Evolutionary conservation across 2,329 filamentous ascomycete species (phyloP).

Genomic region (Botrytis medusae): DNA sequence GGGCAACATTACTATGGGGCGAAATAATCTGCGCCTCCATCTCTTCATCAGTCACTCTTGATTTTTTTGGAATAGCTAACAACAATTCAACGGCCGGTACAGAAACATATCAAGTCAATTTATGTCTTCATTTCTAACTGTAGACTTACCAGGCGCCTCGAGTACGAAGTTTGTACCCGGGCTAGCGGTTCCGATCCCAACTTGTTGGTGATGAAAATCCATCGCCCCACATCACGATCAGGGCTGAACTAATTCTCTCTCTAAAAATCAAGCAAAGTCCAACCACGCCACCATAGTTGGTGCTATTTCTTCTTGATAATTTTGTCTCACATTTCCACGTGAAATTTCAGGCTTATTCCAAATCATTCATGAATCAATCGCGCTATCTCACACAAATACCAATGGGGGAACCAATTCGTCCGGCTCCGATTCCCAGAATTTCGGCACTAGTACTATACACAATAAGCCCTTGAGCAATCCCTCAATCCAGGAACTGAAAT

Average conservation of each 20-base stretch:
- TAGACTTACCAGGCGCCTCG: neutral
- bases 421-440: neutral
- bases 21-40: neutral
- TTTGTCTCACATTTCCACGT: neutral
- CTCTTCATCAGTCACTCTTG: no score
- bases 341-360: neutral
- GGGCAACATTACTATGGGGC: no score
- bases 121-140: neutral
- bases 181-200: neutral
- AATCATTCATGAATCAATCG: neutral
- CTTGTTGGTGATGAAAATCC: slow-evolving; percentile 1
- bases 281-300: neutral
- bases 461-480: neutral
- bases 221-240: neutral
- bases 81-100: neutral
- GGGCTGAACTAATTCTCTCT: neutral
- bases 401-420: neutral
- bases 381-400: neutral
- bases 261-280: neutral
- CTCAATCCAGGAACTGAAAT: neutral
- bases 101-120: neutral
- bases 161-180: neutral
- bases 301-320: neutral
- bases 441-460: neutral
- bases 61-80: neutral